Conservation (phyloP, 1,139 yeast genomes). For the Hyphopichia wangnamkhiaoensis region DNA sequence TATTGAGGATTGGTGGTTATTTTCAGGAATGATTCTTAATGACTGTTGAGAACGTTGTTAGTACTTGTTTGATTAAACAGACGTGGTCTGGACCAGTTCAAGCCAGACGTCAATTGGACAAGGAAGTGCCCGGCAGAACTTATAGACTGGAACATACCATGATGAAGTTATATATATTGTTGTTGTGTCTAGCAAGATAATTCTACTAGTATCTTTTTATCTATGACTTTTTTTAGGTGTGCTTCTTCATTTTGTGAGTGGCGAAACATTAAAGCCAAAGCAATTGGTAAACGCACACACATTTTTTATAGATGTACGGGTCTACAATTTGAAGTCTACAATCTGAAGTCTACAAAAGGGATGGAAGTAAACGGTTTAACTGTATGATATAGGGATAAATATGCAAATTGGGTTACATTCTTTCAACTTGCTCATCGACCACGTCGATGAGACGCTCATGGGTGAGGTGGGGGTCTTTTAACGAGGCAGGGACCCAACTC, state of each 20-base stretch:
- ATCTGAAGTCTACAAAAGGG: no score
- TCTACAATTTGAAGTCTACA: no score
- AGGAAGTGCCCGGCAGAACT: no score
- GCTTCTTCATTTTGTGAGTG: not conserved
- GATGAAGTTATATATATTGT: no score
- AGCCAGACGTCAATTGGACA: no score
- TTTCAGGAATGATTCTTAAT: slow-evolving; percentile 52
- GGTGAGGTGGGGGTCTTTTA: slow-evolving; percentile 21
- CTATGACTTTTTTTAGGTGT: not conserved
- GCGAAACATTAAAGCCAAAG: no score
- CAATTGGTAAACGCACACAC: not conserved
- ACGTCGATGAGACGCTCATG: slow-evolving; percentile 8
- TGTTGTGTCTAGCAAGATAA: no score
- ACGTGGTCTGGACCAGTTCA: no score
- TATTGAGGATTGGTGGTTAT: slow-evolving; percentile 39
- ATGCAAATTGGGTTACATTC: slow-evolving; percentile 7
- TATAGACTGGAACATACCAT: not conserved
- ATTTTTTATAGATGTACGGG: not conserved
- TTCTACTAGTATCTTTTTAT: not conserved
- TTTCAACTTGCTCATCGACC: slow-evolving; percentile 13
- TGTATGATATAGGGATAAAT: no score
- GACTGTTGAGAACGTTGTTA: slow-evolving; percentile 27
- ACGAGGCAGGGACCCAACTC: slow-evolving; percentile 46
- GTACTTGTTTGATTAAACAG: no score
- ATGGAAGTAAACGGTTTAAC: no score